These are phyloP conservation scores for Pholiota adiposa DNA, from an alignment of 1,284 basidiomycete genomes.

Conservation along the genomic window DNA sequence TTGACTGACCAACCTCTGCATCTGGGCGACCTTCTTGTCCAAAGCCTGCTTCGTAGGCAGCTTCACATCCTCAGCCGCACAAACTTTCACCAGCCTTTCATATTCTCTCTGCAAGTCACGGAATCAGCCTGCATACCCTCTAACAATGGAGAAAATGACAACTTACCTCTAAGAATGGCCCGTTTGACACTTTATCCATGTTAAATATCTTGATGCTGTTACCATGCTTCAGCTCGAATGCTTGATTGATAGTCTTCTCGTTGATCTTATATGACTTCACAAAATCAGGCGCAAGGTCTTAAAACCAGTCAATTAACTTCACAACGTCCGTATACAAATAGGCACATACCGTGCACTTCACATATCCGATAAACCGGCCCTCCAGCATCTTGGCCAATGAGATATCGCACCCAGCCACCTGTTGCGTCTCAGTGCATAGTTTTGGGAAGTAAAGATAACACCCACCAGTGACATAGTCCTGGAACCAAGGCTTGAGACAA, in stretches of 20 bases:
- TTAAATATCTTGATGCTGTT: constrained; percentile 57
- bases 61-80: constrained; percentile 59
- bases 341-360: constrained; percentile 67
- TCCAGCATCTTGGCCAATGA: constrained; percentile 61
- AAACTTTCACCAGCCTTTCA: constrained; percentile 57
- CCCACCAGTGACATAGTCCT: constrained; percentile 76
- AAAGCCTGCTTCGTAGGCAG: constrained; percentile 69
- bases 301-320: constrained; percentile 11
- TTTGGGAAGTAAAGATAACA: constrained; percentile 18
- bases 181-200: constrained; percentile 87
- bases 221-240: constrained; percentile 75
- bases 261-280: constrained; percentile 80
- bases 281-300: constrained; percentile 54
- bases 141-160: constrained; percentile 29
- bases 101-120: constrained; percentile 68
- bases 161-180: constrained; percentile 62
- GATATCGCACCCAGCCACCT: constrained; percentile 84
- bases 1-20: constrained; percentile 60
- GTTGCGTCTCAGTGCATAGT: not conserved
- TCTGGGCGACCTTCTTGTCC: constrained; percentile 65
- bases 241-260: constrained; percentile 59
- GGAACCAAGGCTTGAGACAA: constrained; percentile 75
- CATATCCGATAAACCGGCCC: constrained; percentile 83
- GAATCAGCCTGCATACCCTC: not conserved
- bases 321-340: constrained; percentile 20